Conservation (phyloP, 495 filamentous ascomycete genomes). For the Monascus purpureus region DNA sequence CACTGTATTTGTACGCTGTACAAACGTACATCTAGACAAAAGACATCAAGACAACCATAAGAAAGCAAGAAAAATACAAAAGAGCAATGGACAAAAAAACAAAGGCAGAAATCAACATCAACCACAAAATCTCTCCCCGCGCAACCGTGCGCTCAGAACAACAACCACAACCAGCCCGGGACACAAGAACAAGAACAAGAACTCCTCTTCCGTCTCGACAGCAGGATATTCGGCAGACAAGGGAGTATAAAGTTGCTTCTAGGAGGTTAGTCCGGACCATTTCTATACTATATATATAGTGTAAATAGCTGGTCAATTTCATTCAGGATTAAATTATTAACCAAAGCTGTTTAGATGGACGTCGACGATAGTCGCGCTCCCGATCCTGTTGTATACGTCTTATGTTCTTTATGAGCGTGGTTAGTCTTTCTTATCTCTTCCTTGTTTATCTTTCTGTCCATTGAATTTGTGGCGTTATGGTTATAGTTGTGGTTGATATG, state of each 20-base stretch:
- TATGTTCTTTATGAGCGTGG: slow-evolving; percentile 17
- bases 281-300: slow-evolving; percentile 1
- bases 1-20: too few species aligned
- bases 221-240: slow-evolving; percentile 16
- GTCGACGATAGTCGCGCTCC: slow-evolving; percentile 18
- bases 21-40: too few species aligned
- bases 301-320: neutral
- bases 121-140: too few species aligned
- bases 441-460: neutral
- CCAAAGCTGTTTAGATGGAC: slow-evolving; percentile 12
- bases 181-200: too few species aligned
- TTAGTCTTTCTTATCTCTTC: slow-evolving; percentile 5
- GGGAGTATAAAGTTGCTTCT: slow-evolving; percentile 15
- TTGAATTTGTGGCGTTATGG: neutral
- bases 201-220: too few species aligned
- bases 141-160: too few species aligned
- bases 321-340: neutral
- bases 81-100: too few species aligned
- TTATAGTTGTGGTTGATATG: neutral
- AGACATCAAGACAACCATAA: too few species aligned
- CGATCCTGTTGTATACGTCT: slow-evolving; percentile 18
- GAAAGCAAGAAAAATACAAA: too few species aligned
- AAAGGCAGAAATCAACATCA: too few species aligned
- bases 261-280: slow-evolving; percentile 8
- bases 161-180: too few species aligned